phyloP scores from a whole-genome alignment of 257 asterid species.

The Buddleja alternifolia region DNA sequence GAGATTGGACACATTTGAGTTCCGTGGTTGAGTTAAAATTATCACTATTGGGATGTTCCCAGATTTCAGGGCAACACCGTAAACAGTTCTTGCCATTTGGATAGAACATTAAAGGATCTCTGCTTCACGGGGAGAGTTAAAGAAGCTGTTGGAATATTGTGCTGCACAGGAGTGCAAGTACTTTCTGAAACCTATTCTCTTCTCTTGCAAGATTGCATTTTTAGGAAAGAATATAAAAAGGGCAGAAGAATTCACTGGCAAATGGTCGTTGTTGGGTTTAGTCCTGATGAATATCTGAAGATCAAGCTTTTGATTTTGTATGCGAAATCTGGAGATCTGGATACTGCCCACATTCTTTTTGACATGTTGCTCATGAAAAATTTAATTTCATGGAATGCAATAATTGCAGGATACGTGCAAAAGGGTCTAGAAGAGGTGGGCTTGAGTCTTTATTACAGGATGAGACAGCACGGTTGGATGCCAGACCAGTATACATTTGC shows the following conservation, averaged over 20 bases:
- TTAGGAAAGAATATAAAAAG: slow-evolving; percentile 61
- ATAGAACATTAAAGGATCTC: slow-evolving; percentile 72
- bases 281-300: slow-evolving; percentile 70
- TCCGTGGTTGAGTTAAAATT: slow-evolving; percentile 40
- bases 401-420: slow-evolving; percentile 87
- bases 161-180: slow-evolving; percentile 65
- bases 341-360: slow-evolving; percentile 61
- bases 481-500: slow-evolving; percentile 92
- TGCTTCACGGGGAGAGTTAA: slow-evolving; percentile 82
- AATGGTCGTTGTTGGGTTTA: slow-evolving; percentile 71
- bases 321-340: slow-evolving; percentile 79
- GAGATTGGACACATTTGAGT: slow-evolving; percentile 32
- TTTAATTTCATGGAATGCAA: slow-evolving; percentile 82
- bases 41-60: slow-evolving; percentile 58
- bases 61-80: slow-evolving; percentile 73
- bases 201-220: slow-evolving; percentile 87
- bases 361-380: slow-evolving; percentile 48
- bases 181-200: slow-evolving; percentile 72
- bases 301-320: slow-evolving; percentile 78
- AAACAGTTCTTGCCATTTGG: slow-evolving; percentile 53
- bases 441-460: slow-evolving; percentile 61
- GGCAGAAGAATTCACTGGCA: slow-evolving; percentile 93
- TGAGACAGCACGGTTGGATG: slow-evolving; percentile 65
- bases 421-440: slow-evolving; percentile 76
- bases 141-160: slow-evolving; percentile 83